Conservation (phyloP, 2,329 filamentous ascomycete genomes). For the Penicillium sp. region DNA sequence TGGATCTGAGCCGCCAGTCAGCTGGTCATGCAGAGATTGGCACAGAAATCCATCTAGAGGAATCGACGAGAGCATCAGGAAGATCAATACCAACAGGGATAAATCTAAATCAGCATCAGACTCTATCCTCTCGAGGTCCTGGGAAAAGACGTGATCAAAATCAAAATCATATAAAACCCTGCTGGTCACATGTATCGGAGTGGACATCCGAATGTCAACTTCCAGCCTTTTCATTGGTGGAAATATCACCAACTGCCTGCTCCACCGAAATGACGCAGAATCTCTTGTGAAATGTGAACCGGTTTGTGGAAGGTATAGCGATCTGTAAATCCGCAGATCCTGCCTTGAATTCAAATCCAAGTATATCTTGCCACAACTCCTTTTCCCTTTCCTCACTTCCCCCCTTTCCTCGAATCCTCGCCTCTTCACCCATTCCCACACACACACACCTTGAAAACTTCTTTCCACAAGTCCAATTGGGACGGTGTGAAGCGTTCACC, state of each 20-base stretch:
- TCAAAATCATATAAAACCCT: too few relatives aligned
- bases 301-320: slow-evolving; percentile 22
- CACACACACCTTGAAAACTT: too few relatives aligned
- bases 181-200: slow-evolving; percentile 33
- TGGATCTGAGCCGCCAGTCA: slow-evolving; percentile 20
- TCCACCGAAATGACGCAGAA: slow-evolving; percentile 22
- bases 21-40: slow-evolving; percentile 19
- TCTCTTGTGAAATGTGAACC: slow-evolving; percentile 1
- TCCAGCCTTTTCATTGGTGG: slow-evolving; percentile 33
- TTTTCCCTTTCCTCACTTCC: neutral
- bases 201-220: slow-evolving; percentile 16
- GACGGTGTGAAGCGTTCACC: neutral
- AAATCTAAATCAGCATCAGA: too few relatives aligned
- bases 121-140: too few relatives aligned
- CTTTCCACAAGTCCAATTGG: neutral
- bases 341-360: slow-evolving; percentile 1
- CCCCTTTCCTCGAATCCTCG: neutral
- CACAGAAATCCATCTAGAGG: too few relatives aligned
- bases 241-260: slow-evolving; percentile 14
- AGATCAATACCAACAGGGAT: too few relatives aligned
- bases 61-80: too few relatives aligned
- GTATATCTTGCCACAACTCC: neutral
- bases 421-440: neutral
- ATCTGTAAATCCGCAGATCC: slow-evolving; percentile 8
- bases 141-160: too few relatives aligned